Evolutionary conservation across 2,329 filamentous ascomycete genomes (phyloP), one percentile per base, ranked within the genome.

Genomic region (Polytolypa hystricis): DNA sequence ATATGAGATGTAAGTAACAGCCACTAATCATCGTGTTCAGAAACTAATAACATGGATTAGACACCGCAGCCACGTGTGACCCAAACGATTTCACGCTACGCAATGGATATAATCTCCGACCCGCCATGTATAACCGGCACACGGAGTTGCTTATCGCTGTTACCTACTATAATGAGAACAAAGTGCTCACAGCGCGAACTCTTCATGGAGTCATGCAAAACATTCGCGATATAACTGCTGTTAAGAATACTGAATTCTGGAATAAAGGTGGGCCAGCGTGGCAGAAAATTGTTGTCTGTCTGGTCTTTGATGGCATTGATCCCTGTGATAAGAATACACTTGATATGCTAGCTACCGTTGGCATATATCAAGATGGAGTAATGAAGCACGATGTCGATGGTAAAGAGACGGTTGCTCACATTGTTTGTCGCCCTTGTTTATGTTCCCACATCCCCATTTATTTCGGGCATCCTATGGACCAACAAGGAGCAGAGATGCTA

Each of bases 151-250:
- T 96, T 46, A 95, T 98, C 61, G 91, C 89, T 53, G 86, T 98
- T 52, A 98, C 91, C 45, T 95, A 95, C 70, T 98, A 96, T 71
- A 96, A 96, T 68, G 91, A 96, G 72, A 91, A 96, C 68, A 96
- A 96, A 71, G 78, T 84, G 16, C 71, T 98, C 46, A 84, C 91
- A 23, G 73, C 89, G 34, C 79, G 91, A 65, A 98, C 91, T 1
- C 70, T 96, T 38, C 89, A 96, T 62, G 86, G 89, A 70, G 87
- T 94, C 37, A 96, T 98, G 91, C 86, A 95, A 61, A 96, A 96
- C 61, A 91, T 96, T 52, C 82, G 89, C 44, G 89, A 96, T 54
- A 96, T 98, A 57, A 89, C 95, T 55, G 96, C 95, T 66, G 71
- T 96, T 45, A 96, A 96, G 67, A 95, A 93, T 66, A 95, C 91